Base-by-base conservation (phyloP, 352 stramenopile genomes). In the Phytopythium kandeliae region DNA sequence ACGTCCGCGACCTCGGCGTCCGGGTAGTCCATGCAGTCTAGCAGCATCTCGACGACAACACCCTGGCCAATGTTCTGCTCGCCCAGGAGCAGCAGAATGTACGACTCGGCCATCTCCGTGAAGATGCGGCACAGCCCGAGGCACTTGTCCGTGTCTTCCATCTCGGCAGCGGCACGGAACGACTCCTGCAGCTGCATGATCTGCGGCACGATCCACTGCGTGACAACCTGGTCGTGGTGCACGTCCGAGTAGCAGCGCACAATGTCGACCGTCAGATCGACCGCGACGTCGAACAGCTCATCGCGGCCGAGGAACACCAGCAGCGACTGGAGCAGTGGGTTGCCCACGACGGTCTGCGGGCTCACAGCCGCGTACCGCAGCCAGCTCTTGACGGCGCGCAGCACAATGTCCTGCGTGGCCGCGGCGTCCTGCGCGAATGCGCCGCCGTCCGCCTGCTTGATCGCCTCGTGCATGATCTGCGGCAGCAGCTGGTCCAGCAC, bases 91-190 rank as follows among this genome's bases (percentile, higher is more conserved):
- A 96, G 45, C 31, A 83, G 62, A 44, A 97, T 67, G 62, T 93
- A 96, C 15, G 76, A 76, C 44, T 97, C 89, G 11, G 74, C 81
- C 65, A 95, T 90, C 55, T 97, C 89, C 0, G 89, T 96, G 53
- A 97, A 97, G 38, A 97, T 77, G 15, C 87, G 74, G 53, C 84
- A 93, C 6, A 97, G 67, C 0, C 82, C 84, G 13, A 87, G 48
- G 47, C 76, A 91, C 43, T 75, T 65, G 54, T 96, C 85, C 22
- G 74, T 76, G 45, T 96, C 70, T 47, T 96, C 84, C 0, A 72
- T 65, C 19, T 63, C 42, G 4, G 65, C 77, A 0, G 81, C 82
- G 4, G 48, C 22, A 7, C 55, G 60, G 63, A 93, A 90, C n/a
- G 67, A 54, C 17, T 57, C 58, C 37, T 76, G 63, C 17, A 92